Percentiles rank a stretch among this genome's conserved stretches.
These are phyloP conservation scores for Sarocladium oryzae DNA, from an alignment of 2,329 filamentous ascomycete genomes.

Conservation along the genomic window DNA sequence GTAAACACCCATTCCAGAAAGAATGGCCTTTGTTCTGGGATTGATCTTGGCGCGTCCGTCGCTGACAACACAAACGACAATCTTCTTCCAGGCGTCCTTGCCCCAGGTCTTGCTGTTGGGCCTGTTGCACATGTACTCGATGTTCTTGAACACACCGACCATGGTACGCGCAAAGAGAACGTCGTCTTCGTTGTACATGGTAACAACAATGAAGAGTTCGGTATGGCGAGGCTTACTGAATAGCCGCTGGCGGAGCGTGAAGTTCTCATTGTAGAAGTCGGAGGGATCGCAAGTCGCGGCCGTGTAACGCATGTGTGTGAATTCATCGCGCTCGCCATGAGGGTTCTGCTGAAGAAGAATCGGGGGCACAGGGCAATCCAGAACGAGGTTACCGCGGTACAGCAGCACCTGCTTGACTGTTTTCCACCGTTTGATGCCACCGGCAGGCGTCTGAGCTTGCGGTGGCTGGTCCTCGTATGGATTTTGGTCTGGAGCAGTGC, in stretches of 20 bases:
- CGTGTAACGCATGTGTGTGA: conserved; percentile 88
- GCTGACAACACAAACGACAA: conserved; percentile 95
- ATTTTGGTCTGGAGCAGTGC: conserved; percentile 33
- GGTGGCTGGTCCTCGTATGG: conserved; percentile 38
- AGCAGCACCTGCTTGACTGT: conserved; percentile 98
- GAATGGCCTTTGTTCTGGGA: conserved; percentile 75
- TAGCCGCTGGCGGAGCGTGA: conserved; percentile 83
- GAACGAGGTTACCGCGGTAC: conserved; percentile 92
- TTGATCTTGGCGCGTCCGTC: conserved; percentile 98
- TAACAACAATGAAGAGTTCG: conserved; percentile 92
- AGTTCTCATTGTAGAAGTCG: conserved; percentile 82
- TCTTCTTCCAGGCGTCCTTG: conserved; percentile 99
- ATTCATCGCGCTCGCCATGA: conserved; percentile 87
- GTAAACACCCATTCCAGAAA: conserved; percentile 92
- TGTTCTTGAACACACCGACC: conserved; percentile 97
- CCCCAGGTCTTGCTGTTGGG: conserved; percentile 97
- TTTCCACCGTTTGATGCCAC: conserved; percentile 78
- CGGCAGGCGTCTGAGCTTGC: conserved; percentile 24
- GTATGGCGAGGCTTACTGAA: conserved; percentile 91
- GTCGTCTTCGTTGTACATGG: conserved; percentile 99
- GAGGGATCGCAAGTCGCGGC: conserved; percentile 90
- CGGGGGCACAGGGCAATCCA: conserved; percentile 93
- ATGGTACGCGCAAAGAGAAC: conserved; percentile 92
- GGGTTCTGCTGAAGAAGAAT: conserved; percentile 79
- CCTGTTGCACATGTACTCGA: conserved; percentile 94